Evolutionary conservation across 192 early-diverging fungal genomes (phyloP), one percentile per base, ranked within the genome.

Genomic region (Coemansia sp.): DNA sequence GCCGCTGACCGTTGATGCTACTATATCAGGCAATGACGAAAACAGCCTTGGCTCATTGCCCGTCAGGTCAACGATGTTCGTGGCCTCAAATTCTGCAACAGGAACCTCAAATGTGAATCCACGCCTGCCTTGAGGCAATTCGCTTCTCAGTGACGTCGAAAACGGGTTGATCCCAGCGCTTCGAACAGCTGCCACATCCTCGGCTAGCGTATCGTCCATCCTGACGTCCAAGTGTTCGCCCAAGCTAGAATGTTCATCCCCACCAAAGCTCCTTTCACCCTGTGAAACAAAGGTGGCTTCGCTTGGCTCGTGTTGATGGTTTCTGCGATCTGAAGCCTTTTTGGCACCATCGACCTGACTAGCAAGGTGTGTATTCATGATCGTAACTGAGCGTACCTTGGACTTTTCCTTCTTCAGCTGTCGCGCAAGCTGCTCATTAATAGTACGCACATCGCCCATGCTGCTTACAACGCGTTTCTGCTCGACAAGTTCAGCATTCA

Each of bases 391-490:
- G 19, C 63, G 67, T 38, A 62, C 53, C 29, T 65, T 66, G 9
- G 74, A 9, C 23, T 65, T 68, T 43, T 82, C 79, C 36, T 59
- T 66, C 50, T 70, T 75, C 46, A 82, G 48, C 34, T 74, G 54
- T 29, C 74, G 74, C 13, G 54, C 58, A 9, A 82, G 65, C 54
- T 61, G 67, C 50, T 82, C 79, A 48, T 73, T 82, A 35, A 67
- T 59, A 11, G 67, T 45, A 13, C 70, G 79, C 49, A 82, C 71
- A 48, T 73, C 65, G 19, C 71, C 74, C 79, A 82, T 70, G 19
- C 49, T 60, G 17, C 35, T 49, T 2, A 76, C 74, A 6, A 82
- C 65, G 5, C 71, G 64, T 8, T 60, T 71, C 53, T 81, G 79
- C 57, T 82, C 79, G 3, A 50, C 55, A 29, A 76, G 54, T 63